Conservation (phyloP, 352 stramenopile genomes). For the Globisporangium cederbergense region DNA sequence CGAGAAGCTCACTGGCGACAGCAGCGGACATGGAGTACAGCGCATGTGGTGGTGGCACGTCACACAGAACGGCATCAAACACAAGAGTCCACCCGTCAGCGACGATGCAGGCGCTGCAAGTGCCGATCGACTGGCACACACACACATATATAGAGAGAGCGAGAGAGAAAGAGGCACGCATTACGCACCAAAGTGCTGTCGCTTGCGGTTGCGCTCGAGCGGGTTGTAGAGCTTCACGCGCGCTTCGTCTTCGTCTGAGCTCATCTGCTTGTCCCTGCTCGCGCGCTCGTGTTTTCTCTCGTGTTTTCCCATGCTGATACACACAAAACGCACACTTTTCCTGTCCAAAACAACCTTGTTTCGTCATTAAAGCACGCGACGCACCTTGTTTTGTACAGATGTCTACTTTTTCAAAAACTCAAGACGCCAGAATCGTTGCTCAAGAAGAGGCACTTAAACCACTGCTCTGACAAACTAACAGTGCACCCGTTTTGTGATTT, state of each 20-base stretch:
- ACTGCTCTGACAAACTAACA: too few species aligned
- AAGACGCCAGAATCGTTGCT: too few species aligned
- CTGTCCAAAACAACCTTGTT: too few species aligned
- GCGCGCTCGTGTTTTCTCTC: neutral
- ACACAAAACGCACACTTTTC: too few species aligned
- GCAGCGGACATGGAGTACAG: neutral
- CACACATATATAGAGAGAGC: neutral
- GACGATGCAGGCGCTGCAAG: neutral
- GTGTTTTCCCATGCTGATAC: too few species aligned
- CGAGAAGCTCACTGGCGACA: constrained; percentile 27
- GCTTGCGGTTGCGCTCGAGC: constrained; percentile 63
- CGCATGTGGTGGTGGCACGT: neutral
- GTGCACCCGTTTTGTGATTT: too few species aligned
- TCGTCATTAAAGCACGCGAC: too few species aligned
- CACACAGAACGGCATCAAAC: neutral
- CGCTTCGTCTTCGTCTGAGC: constrained; percentile 51
- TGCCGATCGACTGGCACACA: neutral
- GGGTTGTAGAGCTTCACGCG: constrained; percentile 70
- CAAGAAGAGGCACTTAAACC: too few species aligned
- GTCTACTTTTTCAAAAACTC: too few species aligned
- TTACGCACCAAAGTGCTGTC: constrained; percentile 49
- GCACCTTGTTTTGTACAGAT: too few species aligned
- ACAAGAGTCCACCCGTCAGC: neutral
- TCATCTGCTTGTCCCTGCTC: constrained; percentile 23
- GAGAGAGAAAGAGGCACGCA: constrained; percentile 10